phyloP scores from a whole-genome alignment of 148 eudicot genomes.

The Euryodendron excelsum region DNA sequence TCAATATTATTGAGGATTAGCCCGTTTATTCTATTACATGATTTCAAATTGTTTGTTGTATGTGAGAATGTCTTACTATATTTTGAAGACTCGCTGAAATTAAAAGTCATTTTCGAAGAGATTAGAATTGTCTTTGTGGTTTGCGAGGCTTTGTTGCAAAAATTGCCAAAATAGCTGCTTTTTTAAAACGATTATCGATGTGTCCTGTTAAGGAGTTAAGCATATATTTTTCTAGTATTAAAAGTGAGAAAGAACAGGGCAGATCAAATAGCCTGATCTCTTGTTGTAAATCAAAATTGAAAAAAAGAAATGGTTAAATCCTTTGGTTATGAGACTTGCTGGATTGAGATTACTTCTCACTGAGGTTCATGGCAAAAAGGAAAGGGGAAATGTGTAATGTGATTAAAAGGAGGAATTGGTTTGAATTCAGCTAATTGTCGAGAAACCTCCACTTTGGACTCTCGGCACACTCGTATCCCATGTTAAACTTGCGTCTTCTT shows the following conservation, averaged over 20 bases:
- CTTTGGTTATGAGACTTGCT: not conserved
- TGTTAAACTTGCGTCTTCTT: too few relatives aligned
- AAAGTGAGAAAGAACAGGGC: not conserved
- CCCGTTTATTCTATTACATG: not conserved
- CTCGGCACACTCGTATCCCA: too few relatives aligned
- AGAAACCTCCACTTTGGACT: not conserved
- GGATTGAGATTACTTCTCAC: not conserved
- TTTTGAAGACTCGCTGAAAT: not conserved
- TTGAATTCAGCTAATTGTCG: not conserved
- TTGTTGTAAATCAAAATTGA: not conserved
- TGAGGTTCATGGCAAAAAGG: not conserved
- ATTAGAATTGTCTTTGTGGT: not conserved
- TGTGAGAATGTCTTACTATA: not conserved
- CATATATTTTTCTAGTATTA: not conserved
- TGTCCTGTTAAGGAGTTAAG: constrained; percentile 1
- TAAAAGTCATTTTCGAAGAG: not conserved
- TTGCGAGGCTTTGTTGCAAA: not conserved
- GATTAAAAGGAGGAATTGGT: not conserved
- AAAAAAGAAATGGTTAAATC: not conserved
- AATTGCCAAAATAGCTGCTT: not conserved
- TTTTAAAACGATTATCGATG: not conserved
- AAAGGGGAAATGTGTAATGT: too few relatives aligned
- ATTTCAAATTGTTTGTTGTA: not conserved
- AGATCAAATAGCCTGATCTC: not conserved
- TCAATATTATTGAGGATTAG: not conserved